A percentile compares a stretch with the other conserved stretches of the same genome.
Conservation (phyloP, 805 yeast species). For the Suhomyces canberraensis region DNA sequence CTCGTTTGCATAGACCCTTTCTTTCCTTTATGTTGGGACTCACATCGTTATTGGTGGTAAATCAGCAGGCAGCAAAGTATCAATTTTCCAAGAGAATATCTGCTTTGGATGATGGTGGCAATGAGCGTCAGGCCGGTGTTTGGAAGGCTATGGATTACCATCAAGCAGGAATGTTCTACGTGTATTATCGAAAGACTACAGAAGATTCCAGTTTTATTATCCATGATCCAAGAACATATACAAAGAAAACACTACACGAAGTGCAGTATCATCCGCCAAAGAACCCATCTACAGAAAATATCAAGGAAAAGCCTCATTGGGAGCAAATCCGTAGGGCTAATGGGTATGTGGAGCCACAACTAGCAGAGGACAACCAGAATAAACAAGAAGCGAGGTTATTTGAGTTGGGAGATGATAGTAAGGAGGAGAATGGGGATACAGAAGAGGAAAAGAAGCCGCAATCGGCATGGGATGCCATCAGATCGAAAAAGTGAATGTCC, state of each 20-base stretch:
- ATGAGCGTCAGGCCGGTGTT: conserved; percentile 18
- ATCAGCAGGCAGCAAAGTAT: conserved; percentile 23
- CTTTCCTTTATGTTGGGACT: conserved; percentile 32
- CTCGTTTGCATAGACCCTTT: conserved; percentile 29
- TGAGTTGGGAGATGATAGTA: too few relatives aligned
- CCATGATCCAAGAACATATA: conserved; percentile 25
- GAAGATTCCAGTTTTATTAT: conserved; percentile 19
- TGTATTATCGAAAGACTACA: conserved; percentile 20
- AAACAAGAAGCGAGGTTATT: not conserved
- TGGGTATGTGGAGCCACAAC: conserved; percentile 17
- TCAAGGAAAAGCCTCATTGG: conserved; percentile 24
- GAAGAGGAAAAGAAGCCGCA: too few relatives aligned
- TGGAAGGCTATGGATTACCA: conserved; percentile 39
- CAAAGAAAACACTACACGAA: conserved; percentile 24
- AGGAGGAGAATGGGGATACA: too few relatives aligned
- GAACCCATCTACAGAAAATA: not conserved
- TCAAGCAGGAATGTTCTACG: conserved; percentile 33
- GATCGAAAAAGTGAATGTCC: conserved; percentile 1
- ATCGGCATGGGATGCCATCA: conserved; percentile 22
- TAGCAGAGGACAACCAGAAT: not conserved
- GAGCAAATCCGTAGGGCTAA: conserved; percentile 32
- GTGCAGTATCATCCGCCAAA: conserved; percentile 19
- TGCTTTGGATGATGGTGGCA: conserved; percentile 13
- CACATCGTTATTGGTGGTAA: conserved; percentile 20
- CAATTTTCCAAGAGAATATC: conserved; percentile 19